Evolutionary conservation across 257 asterid species (phyloP).

Genomic region (Misopates orontium): DNA sequence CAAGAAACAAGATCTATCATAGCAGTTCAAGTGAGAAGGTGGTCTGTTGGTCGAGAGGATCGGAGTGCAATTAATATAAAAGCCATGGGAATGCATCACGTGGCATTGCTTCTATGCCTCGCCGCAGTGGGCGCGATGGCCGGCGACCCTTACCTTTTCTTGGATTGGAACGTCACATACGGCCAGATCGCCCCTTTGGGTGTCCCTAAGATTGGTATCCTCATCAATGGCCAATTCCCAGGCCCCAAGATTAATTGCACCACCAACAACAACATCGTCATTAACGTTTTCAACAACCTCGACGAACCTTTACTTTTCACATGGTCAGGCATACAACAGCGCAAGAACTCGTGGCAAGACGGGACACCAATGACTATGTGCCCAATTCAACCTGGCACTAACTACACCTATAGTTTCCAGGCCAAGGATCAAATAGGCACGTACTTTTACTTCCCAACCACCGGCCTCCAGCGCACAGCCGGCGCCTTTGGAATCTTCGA

Average conservation of each 20-base stretch:
- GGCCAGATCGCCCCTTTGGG: slow-evolving; percentile 29
- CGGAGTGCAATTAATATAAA: too few species aligned
- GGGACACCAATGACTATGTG: slow-evolving; percentile 29
- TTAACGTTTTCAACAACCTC: slow-evolving; percentile 22
- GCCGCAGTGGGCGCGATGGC: slow-evolving; percentile 10
- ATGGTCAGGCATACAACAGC: slow-evolving; percentile 28
- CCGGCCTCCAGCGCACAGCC: slow-evolving; percentile 22
- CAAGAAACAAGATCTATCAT: too few species aligned
- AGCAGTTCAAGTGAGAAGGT: too few species aligned
- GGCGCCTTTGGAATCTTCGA: slow-evolving; percentile 27
- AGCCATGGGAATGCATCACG: slow-evolving; percentile 23
- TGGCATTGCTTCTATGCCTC: slow-evolving; percentile 12
- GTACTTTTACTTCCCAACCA: slow-evolving; percentile 30
- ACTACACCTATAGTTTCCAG: slow-evolving; percentile 29
- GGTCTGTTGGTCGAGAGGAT: too few species aligned
- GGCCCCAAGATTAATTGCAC: slow-evolving; percentile 31
- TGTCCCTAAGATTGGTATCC: slow-evolving; percentile 27
- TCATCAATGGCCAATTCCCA: slow-evolving; percentile 30
- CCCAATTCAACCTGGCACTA: slow-evolving; percentile 26
- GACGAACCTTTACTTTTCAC: slow-evolving; percentile 29
- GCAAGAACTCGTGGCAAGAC: slow-evolving; percentile 33
- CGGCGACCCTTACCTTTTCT: slow-evolving; percentile 25
- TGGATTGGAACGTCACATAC: slow-evolving; percentile 29
- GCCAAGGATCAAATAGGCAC: slow-evolving; percentile 33
- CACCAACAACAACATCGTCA: slow-evolving; percentile 29